These are phyloP conservation scores for Psidium guajava DNA, from an alignment of 345 rosid species.

Conservation along the genomic window DNA sequence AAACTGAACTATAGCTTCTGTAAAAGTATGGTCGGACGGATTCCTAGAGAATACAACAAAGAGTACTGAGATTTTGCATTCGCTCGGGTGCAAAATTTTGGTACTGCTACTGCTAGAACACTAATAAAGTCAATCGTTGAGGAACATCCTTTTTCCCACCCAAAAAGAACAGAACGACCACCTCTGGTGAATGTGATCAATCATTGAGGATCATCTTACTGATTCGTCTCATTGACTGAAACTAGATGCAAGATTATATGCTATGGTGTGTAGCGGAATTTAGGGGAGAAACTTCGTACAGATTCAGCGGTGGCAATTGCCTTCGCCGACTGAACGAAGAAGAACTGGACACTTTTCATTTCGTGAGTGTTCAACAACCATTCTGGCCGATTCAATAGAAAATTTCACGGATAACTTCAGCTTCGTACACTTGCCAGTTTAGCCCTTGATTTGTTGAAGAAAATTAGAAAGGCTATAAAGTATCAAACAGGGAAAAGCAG, in stretches of 20 bases:
- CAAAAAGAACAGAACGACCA: not conserved
- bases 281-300: not conserved
- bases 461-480: not conserved
- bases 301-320: not conserved
- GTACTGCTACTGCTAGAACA: not conserved
- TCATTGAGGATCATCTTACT: not conserved
- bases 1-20: too few relatives aligned
- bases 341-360: not conserved
- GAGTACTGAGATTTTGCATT: not conserved
- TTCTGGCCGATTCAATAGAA: fast-evolving
- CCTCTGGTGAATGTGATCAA: not conserved
- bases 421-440: not conserved
- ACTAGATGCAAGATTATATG: not conserved
- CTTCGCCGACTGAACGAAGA: not conserved
- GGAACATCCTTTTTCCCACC: not conserved
- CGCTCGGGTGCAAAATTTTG: not conserved
- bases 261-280: not conserved
- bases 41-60: not conserved
- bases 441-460: not conserved
- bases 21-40: too few relatives aligned
- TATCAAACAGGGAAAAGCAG: too few relatives aligned
- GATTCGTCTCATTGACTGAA: not conserved
- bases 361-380: not conserved
- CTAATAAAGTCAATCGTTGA: not conserved
- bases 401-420: not conserved